These are phyloP conservation scores for Fusarium annulatum DNA, from an alignment of 2,329 filamentous ascomycete genomes.

Conservation along the genomic window DNA sequence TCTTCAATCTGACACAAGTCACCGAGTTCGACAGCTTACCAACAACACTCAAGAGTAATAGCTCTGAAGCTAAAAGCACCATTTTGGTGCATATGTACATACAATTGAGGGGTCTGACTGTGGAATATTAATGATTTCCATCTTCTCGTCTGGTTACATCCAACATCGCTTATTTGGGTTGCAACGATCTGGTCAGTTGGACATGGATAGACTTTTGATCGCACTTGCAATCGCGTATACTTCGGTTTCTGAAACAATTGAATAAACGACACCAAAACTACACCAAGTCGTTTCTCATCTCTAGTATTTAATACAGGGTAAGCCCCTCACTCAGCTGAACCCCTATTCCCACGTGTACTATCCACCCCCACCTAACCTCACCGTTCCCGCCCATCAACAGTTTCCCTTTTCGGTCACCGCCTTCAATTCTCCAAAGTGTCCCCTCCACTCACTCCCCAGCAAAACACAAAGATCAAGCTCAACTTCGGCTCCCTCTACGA, in stretches of 20 bases:
- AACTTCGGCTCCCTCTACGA: constrained; percentile 16
- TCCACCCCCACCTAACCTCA: constrained; percentile 17
- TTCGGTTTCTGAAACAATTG: neutral
- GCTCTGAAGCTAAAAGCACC: neutral
- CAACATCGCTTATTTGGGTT: too few species aligned
- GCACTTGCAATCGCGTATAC: neutral
- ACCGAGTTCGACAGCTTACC: neutral
- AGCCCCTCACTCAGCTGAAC: constrained; percentile 13
- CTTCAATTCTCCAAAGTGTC: constrained; percentile 40
- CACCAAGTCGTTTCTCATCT: neutral
- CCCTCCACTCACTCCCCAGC: constrained; percentile 24
- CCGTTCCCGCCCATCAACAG: constrained; percentile 19
- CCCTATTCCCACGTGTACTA: constrained; percentile 33
- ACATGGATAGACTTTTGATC: too few species aligned
- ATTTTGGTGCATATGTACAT: too few species aligned
- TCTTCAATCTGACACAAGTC: neutral
- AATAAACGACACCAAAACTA: neutral
- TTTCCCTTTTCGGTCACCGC: constrained; percentile 39
- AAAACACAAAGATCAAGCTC: constrained; percentile 22
- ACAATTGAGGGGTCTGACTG: too few species aligned
- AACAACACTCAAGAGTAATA: too few species aligned
- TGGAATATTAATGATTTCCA: too few species aligned
- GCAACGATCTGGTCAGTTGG: neutral
- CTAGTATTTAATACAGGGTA: constrained; percentile 24
- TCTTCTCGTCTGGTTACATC: neutral